Evolutionary conservation across 306 rosid genomes (phyloP).

Genomic region (Citrullus mucosospermus): DNA sequence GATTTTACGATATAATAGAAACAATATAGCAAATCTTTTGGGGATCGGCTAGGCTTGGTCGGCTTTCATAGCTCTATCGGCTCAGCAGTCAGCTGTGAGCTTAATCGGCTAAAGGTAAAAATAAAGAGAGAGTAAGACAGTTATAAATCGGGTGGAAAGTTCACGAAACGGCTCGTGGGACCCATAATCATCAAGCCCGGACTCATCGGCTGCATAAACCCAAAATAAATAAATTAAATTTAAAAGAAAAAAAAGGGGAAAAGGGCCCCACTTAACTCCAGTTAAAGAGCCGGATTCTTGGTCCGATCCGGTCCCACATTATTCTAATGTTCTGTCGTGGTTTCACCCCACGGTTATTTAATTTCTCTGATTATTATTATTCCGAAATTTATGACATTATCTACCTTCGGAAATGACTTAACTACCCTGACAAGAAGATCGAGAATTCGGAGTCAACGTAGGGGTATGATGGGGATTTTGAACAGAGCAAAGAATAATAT

Average conservation of each 20-base stretch:
- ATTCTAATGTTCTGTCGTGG: neutral
- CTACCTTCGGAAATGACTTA: neutral
- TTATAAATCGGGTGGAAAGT: constrained; percentile 7
- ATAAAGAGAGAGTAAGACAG: neutral
- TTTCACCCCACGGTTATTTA: constrained; percentile 3
- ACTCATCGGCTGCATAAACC: constrained; percentile 5
- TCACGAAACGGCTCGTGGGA: constrained; percentile 18
- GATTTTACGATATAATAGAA: too few species aligned
- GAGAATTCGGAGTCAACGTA: neutral
- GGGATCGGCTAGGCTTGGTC: too few species aligned
- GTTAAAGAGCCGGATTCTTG: constrained; percentile 6
- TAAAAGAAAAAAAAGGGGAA: neutral
- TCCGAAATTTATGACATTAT: neutral
- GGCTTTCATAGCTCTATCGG: neutral
- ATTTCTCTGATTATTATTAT: neutral
- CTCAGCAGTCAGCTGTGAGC: neutral
- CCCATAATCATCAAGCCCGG: neutral
- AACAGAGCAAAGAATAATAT: neutral
- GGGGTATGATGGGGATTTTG: neutral
- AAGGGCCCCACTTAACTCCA: constrained; percentile 21
- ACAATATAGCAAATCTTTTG: too few species aligned
- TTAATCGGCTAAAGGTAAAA: neutral
- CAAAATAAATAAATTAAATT: neutral
- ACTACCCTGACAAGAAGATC: neutral
- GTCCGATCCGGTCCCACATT: constrained; percentile 11